These are phyloP conservation scores for Rhodosorus marinus DNA, from an alignment of 23 red algal genomes.

Conservation along the genomic window DNA sequence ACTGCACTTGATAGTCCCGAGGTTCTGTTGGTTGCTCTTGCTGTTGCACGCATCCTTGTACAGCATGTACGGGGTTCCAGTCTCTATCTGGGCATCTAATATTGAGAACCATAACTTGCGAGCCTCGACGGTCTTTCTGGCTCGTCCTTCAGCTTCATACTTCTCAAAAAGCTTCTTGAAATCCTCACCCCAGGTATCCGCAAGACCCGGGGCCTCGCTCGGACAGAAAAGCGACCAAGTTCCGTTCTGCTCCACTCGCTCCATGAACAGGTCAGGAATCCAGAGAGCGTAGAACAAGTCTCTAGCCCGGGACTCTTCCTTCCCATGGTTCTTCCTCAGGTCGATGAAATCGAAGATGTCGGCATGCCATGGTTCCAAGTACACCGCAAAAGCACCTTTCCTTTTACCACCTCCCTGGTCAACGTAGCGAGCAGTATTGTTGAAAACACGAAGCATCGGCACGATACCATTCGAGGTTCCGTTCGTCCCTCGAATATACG, in stretches of 20 bases:
- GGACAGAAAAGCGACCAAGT: constrained; percentile 90
- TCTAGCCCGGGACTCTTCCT: constrained; percentile 88
- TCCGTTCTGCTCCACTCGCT: constrained; percentile 55
- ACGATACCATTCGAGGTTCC: constrained; percentile 94
- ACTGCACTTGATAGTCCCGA: constrained; percentile 78
- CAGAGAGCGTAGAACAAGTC: constrained; percentile 98
- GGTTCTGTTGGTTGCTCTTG: constrained; percentile 98
- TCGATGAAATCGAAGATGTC: constrained; percentile 97
- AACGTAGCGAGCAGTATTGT: constrained; percentile 97
- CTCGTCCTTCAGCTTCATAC: constrained; percentile 78
- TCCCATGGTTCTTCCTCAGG: constrained; percentile 95
- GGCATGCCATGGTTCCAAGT: constrained; percentile 98
- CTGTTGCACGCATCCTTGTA: constrained; percentile 96
- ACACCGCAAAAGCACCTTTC: constrained; percentile 95
- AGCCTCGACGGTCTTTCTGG: constrained; percentile 27
- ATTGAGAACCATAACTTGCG: constrained; percentile 97
- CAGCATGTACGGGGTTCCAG: constrained; percentile 95
- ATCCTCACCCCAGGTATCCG: constrained; percentile 61
- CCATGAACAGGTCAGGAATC: constrained; percentile 93
- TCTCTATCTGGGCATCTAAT: constrained; percentile 97
- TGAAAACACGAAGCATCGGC: constrained; percentile 97
- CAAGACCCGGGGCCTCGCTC: constrained; percentile 87
- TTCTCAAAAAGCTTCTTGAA: constrained; percentile 72
- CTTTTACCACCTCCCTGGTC: constrained; percentile 98
- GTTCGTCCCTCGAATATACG: constrained; percentile 96